phyloP scores from a whole-genome alignment of 768 basidiomycete genomes.

The Termitomyces sp. region DNA sequence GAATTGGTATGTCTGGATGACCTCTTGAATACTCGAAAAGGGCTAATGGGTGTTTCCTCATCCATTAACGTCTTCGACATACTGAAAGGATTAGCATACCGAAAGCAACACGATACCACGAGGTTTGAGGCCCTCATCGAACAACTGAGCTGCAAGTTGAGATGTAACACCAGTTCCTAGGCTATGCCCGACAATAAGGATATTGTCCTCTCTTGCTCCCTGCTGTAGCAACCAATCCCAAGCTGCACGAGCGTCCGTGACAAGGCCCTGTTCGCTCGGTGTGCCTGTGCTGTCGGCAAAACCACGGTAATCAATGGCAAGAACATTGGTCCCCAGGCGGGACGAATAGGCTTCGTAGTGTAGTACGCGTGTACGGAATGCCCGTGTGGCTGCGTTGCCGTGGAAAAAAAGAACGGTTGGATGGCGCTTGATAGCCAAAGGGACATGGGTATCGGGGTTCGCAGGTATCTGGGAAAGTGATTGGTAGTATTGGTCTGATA shows the following conservation, averaged over 20 bases:
- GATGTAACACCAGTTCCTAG: slow-evolving; percentile 81
- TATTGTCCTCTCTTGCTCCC: slow-evolving; percentile 53
- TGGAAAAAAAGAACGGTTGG: slow-evolving; percentile 93
- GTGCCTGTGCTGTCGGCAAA: slow-evolving; percentile 83
- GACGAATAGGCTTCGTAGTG: slow-evolving; percentile 66
- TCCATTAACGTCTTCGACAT: slow-evolving; percentile 23
- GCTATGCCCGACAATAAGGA: slow-evolving; percentile 83
- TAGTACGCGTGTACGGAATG: slow-evolving; percentile 60
- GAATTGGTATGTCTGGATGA: slow-evolving; percentile 69
- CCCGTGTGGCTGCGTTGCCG: slow-evolving; percentile 85
- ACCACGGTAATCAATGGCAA: slow-evolving; percentile 90
- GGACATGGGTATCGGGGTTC: slow-evolving; percentile 40
- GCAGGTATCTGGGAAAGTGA: slow-evolving; percentile 37
- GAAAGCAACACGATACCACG: slow-evolving; percentile 51
- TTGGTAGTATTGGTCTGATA: slow-evolving; percentile 65
- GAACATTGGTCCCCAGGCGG: slow-evolving; percentile 67
- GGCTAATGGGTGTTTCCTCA: slow-evolving; percentile 39
- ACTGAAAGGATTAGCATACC: slow-evolving; percentile 23
- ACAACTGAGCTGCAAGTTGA: slow-evolving; percentile 45
- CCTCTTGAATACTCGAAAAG: slow-evolving; percentile 56
- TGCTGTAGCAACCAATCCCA: slow-evolving; percentile 73
- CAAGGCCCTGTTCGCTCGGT: slow-evolving; percentile 75
- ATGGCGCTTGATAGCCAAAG: slow-evolving; percentile 47
- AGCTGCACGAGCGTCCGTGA: slow-evolving; percentile 69
- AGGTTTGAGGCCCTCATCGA: slow-evolving; percentile 36